Evolutionary conservation across 2,329 filamentous ascomycete genomes (phyloP).

Genomic region (Fusarium sp.): DNA sequence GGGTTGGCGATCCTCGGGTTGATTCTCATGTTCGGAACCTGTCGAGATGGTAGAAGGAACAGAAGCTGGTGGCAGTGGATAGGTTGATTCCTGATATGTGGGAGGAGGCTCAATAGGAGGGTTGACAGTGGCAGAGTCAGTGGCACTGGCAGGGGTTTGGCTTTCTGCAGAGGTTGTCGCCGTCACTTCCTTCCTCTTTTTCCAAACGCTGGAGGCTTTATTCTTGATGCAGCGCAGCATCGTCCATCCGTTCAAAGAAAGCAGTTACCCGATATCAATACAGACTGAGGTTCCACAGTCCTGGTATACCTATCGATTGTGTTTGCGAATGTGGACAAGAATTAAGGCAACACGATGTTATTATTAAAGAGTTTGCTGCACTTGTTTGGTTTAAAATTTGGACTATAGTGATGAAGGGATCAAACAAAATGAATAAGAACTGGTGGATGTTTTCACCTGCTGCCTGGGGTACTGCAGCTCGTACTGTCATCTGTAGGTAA

Average conservation of each 20-base stretch:
- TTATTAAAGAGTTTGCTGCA: background rate
- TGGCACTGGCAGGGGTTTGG: background rate
- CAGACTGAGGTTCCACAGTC: background rate
- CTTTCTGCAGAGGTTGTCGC: constrained; percentile 8
- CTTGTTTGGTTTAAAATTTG: background rate
- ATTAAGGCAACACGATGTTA: background rate
- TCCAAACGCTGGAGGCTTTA: constrained; percentile 44
- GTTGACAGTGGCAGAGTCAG: background rate
- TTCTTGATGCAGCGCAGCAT: constrained; percentile 49
- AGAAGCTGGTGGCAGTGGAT: constrained; percentile 13
- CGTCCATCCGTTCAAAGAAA: constrained; percentile 4
- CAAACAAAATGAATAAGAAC: background rate
- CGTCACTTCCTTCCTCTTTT: constrained; percentile 34
- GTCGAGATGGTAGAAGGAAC: constrained; percentile 6
- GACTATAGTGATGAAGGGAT: background rate
- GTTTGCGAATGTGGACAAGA: background rate
- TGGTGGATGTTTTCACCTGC: background rate
- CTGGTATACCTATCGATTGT: background rate
- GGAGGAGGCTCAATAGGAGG: background rate
- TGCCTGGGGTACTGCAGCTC: constrained; percentile 5
- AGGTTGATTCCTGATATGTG: background rate
- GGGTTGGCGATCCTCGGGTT: background rate
- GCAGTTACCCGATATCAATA: background rate
- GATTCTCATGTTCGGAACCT: constrained; percentile 1
- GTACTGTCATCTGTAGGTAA: background rate